These are phyloP conservation scores for Ceriops tagal DNA, from an alignment of 345 rosid species.

Conservation along the genomic window DNA sequence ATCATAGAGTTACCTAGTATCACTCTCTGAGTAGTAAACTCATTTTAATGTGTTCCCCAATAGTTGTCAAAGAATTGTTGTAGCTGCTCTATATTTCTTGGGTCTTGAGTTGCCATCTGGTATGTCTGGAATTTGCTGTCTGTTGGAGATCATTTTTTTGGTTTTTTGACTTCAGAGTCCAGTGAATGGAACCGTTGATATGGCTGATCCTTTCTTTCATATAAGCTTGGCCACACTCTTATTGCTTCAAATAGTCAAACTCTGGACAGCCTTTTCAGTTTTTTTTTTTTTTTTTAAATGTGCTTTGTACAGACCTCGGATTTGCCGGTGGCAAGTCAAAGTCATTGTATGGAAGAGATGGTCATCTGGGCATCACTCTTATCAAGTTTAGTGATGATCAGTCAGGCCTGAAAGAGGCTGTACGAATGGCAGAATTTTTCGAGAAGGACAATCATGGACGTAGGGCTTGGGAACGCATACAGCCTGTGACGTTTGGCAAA, in stretches of 20 bases:
- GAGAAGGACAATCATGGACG: constrained; percentile 80
- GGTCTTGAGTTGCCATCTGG: not conserved
- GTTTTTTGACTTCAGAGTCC: no score
- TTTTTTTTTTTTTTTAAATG: constrained; percentile 21
- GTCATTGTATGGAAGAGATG: constrained; percentile 87
- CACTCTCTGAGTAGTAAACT: not conserved
- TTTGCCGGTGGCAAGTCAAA: constrained; percentile 76
- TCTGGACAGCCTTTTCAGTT: constrained; percentile 6
- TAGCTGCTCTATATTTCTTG: not conserved
- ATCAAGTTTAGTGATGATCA: constrained; percentile 65
- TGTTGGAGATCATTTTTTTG: no score
- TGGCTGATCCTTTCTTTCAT: no score
- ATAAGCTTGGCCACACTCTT: not conserved
- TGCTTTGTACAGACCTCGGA: constrained; percentile 67
- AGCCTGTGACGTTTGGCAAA: constrained; percentile 51
- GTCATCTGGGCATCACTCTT: constrained; percentile 79
- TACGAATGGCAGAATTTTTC: constrained; percentile 65
- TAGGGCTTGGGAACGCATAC: constrained; percentile 63
- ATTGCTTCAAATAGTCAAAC: not conserved
- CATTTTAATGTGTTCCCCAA: not conserved
- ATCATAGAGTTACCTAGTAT: no score
- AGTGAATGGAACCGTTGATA: no score
- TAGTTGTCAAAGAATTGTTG: not conserved
- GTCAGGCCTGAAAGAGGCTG: constrained; percentile 75
- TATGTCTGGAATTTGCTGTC: constrained; percentile 2